These are phyloP conservation scores for Vicia faba DNA, from an alignment of 306 rosid genomes.

Conservation along the genomic window DNA sequence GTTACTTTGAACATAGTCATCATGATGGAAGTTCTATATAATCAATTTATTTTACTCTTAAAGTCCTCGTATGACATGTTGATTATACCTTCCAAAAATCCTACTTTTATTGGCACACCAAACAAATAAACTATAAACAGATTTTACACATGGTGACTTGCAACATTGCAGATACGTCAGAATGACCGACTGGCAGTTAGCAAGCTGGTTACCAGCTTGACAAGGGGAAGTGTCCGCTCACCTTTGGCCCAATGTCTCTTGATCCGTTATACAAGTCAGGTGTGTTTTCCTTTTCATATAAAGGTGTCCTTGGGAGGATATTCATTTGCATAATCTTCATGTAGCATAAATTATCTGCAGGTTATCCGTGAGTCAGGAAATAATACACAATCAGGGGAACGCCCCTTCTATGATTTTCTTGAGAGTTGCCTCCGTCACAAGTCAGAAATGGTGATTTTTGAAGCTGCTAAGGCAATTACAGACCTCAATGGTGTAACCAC, in stretches of 20 bases:
- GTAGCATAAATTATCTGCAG: slow-evolving; percentile 44
- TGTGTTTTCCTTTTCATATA: slow-evolving; percentile 38
- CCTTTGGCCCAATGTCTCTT: slow-evolving; percentile 98
- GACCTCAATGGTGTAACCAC: slow-evolving; percentile 90
- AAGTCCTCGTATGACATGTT: slow-evolving; percentile 15
- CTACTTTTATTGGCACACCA: slow-evolving; percentile 5
- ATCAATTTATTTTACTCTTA: slow-evolving; percentile 9
- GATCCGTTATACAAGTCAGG: slow-evolving; percentile 98
- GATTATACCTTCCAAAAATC: slow-evolving; percentile 19
- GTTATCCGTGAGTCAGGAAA: slow-evolving; percentile 87
- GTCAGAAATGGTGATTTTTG: slow-evolving; percentile 98
- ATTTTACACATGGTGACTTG: slow-evolving; percentile 22
- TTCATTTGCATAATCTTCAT: slow-evolving; percentile 30
- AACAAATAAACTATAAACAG: slow-evolving; percentile 17
- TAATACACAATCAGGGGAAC: slow-evolving; percentile 79
- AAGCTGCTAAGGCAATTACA: slow-evolving; percentile 96
- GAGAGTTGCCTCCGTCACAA: slow-evolving; percentile 99
- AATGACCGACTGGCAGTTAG: slow-evolving; percentile 97
- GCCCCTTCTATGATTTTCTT: slow-evolving; percentile 92
- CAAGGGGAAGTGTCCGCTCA: slow-evolving; percentile 92
- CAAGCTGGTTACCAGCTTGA: slow-evolving; percentile 97
- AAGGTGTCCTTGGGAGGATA: slow-evolving; percentile 13
- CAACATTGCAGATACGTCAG: slow-evolving; percentile 82
- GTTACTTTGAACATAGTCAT: slow-evolving; percentile 27
- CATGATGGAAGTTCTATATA: slow-evolving; percentile 22